Evolutionary conservation across 192 early-diverging fungal genomes (phyloP).

Genomic region (Linnemannia exigua): DNA sequence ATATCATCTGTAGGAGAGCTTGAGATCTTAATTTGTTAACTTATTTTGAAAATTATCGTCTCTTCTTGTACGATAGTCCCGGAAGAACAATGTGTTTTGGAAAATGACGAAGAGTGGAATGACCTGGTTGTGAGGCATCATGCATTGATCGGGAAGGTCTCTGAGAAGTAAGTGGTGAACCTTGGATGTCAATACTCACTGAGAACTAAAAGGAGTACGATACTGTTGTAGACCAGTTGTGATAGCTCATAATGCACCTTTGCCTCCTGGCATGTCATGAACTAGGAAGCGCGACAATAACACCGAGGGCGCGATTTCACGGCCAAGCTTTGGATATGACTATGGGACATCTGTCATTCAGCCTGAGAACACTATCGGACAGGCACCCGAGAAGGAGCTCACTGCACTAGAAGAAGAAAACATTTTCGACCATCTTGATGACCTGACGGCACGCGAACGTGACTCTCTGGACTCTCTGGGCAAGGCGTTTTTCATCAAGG

Average conservation of each 20-base stretch:
- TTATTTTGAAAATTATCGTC: too few species aligned
- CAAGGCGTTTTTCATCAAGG: constrained; percentile 19
- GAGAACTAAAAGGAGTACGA: not conserved
- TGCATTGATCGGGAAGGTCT: constrained; percentile 40
- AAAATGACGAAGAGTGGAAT: constrained; percentile 56
- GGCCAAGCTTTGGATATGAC: constrained; percentile 24
- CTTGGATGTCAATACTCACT: not conserved
- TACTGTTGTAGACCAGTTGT: not conserved
- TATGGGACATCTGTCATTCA: constrained; percentile 35
- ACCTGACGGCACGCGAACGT: constrained; percentile 20
- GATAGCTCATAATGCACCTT: not conserved
- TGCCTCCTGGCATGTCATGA: not conserved
- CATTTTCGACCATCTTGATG: constrained; percentile 47
- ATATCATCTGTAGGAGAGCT: too few species aligned
- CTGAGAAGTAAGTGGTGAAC: constrained; percentile 24
- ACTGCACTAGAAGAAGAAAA: constrained; percentile 41
- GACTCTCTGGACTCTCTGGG: constrained; percentile 32
- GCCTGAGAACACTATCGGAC: not conserved
- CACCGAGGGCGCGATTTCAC: not conserved
- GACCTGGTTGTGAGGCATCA: constrained; percentile 45
- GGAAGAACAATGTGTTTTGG: constrained; percentile 44
- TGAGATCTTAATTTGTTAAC: too few species aligned
- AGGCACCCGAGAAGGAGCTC: constrained; percentile 14
- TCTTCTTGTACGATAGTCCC: constrained; percentile 21
- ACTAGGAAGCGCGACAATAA: not conserved